Evolutionary conservation across 2,329 filamentous ascomycete genomes (phyloP), one percentile per base, ranked within the genome.

Genomic region (Magnaporthiopsis rhizophila): DNA sequence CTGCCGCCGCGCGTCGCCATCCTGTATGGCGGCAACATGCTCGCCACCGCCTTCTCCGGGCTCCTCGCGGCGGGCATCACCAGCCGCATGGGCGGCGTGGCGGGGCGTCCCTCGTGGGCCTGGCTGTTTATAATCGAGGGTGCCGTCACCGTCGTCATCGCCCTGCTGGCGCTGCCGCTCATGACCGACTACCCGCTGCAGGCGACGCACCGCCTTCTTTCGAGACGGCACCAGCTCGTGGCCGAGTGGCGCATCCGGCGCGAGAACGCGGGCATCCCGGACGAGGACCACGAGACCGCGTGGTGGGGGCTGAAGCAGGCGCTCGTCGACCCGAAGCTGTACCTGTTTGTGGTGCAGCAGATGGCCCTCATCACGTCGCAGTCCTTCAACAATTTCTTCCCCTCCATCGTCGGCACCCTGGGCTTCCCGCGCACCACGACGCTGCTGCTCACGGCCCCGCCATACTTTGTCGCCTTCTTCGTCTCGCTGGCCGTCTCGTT

Each of bases 91-190:
- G 80, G 89, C 65, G 80, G 83, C 2, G 74, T 75, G 0, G 75
- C 74, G 9, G 87, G 87, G 0, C 73, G 87, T 3, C 75, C 79
- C 2, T 86, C 86, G 1, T 90, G 82, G 88, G 78, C 86, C 13
- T 88, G 85, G 85, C 76, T 89, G 0, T 90, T 90, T 75, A 86
- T 91, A 63, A 85, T 91, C 50, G 88, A 91, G 72, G 89, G 88
- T 26, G 78, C 80, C 21, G 80, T 88, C 65, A 91, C 88, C 1
- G 76, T 91, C 32, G 77, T 76, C 7, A 79, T 91, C 36, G 87
- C 88, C 18, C 71, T 85, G 7, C 69, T 72, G 1, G 80, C 86
- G 1, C 81, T 81, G 71, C 86, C 84, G 68, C 74, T 90, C 36
- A 77, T 92, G 18, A 88, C 88, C 0, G 85, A 91, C 71, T 89